Percentiles rank a stretch among this genome's conserved stretches.
Conservation (phyloP, 169 alveolate species). For the Perkinsus marinus region DNA sequence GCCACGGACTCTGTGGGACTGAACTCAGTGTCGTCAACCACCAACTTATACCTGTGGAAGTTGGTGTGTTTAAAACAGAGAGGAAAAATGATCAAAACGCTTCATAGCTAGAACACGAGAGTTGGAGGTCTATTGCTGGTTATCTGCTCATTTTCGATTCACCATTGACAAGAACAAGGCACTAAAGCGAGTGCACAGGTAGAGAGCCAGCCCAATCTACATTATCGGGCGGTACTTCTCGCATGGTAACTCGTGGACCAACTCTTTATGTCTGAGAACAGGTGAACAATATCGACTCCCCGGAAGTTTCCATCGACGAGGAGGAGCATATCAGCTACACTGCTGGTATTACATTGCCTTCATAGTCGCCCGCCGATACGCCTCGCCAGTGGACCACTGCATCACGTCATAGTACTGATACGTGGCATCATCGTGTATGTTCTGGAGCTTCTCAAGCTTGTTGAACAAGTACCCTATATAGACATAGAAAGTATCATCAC, state of each 20-base stretch:
- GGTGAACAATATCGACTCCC: no score
- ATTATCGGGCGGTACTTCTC: not conserved
- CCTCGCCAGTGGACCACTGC: not conserved
- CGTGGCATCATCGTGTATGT: not conserved
- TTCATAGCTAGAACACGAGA: no score
- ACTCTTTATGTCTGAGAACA: not conserved
- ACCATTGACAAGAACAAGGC: no score
- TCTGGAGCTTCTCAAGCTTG: not conserved
- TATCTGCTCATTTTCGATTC: no score
- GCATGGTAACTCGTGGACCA: not conserved
- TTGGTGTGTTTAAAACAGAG: no score
- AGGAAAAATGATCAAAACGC: no score
- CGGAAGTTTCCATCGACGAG: no score
- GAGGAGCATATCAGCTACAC: no score
- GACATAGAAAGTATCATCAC: no score
- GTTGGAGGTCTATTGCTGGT: no score
- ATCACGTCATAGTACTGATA: not conserved
- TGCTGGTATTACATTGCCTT: not conserved
- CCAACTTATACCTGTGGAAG: not conserved
- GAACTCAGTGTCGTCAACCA: not conserved
- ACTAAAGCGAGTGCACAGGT: no score
- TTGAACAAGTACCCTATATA: not conserved
- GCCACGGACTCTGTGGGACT: not conserved
- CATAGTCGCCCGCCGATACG: not conserved
- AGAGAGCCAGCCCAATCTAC: not conserved